Evolutionary conservation across 2,329 filamentous ascomycete species (phyloP).

Genomic region (Acrocalymma vagum): DNA sequence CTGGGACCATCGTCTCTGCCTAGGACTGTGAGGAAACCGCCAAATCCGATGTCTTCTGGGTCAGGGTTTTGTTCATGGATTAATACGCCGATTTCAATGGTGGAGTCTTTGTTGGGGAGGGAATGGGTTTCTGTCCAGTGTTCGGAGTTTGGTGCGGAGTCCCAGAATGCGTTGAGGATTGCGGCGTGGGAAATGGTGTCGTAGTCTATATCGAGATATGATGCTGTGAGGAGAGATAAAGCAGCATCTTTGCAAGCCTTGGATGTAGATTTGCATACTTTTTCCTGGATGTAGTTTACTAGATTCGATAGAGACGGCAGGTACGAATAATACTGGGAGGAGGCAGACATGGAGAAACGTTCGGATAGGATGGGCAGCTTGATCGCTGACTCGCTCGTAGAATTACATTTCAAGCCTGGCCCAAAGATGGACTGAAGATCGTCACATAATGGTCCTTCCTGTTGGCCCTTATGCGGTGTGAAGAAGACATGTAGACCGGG

Average conservation of each 20-base stretch:
- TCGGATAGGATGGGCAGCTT: conserved; percentile 63
- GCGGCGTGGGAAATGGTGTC: conserved; percentile 73
- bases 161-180: conserved; percentile 72
- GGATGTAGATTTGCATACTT: conserved; percentile 61
- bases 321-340: conserved; percentile 75
- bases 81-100: conserved; percentile 84
- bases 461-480: conserved; percentile 61
- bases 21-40: conserved; percentile 80
- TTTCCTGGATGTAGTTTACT: conserved; percentile 60
- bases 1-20: conserved; percentile 75
- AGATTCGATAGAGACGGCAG: conserved; percentile 67
- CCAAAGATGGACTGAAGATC: conserved; percentile 68
- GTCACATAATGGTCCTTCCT: conserved; percentile 59
- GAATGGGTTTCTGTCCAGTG: conserved; percentile 59
- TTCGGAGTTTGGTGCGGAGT: conserved; percentile 23
- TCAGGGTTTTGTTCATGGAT: conserved; percentile 71
- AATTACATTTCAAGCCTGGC: conserved; percentile 62
- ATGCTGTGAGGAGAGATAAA: conserved; percentile 60
- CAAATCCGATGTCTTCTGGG: conserved; percentile 77
- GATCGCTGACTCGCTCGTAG: conserved; percentile 68
- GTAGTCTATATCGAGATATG: conserved; percentile 79
- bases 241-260: conserved; percentile 60
- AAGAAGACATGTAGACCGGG: conserved; percentile 85
- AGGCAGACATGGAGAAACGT: conserved; percentile 68
- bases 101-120: conserved; percentile 50